Percentiles rank a stretch among this genome's conserved stretches.
Conservation (phyloP, 1,284 basidiomycete genomes). For the Trametes sp. region DNA sequence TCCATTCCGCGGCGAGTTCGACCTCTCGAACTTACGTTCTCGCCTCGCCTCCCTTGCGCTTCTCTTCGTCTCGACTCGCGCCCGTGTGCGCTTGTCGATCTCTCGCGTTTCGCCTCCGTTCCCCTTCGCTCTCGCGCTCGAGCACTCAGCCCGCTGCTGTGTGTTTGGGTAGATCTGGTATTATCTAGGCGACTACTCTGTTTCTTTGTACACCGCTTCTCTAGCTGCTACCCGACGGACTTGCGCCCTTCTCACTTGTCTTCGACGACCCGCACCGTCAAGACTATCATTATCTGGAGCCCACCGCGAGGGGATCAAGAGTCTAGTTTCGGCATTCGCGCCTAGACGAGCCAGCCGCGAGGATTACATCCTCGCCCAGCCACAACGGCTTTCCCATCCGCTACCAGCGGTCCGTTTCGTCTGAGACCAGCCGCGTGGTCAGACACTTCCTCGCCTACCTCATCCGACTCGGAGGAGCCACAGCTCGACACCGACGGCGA, state of each 20-base stretch:
- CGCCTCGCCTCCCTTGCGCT: background rate
- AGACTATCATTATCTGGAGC: conserved; percentile 13
- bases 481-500: background rate
- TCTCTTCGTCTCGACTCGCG: background rate
- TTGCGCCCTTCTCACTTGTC: background rate
- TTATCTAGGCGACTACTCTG: background rate
- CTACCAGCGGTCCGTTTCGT: background rate
- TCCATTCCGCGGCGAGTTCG: background rate
- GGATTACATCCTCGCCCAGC: conserved; percentile 6
- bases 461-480: background rate
- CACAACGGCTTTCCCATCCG: conserved; percentile 4
- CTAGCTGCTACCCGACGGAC: background rate
- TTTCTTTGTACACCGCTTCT: background rate
- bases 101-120: background rate
- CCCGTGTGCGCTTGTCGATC: background rate
- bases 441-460: background rate
- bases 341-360: conserved; percentile 5
- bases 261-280: background rate
- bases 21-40: background rate
- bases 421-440: conserved; percentile 9
- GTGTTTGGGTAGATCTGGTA: background rate
- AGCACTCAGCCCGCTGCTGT: background rate
- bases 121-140: background rate
- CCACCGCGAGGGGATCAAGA: conserved; percentile 18
- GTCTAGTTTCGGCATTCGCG: background rate